Percentiles rank a stretch among this genome's conserved stretches.
These are phyloP conservation scores for Euptelea pleiosperma DNA, from an alignment of 164 flowering plant species.

Conservation along the genomic window DNA sequence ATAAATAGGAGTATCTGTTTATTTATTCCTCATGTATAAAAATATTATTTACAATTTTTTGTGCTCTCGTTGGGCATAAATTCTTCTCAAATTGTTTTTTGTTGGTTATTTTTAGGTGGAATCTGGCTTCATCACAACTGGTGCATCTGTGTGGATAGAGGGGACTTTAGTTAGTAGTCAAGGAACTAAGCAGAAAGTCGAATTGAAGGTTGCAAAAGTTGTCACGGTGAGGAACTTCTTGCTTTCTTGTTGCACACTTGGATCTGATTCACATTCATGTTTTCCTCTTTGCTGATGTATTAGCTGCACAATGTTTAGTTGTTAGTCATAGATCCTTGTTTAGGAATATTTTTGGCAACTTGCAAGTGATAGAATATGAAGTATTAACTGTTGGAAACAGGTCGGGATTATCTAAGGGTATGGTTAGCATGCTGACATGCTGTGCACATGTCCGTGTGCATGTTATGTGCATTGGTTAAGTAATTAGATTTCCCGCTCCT, in stretches of 20 bases:
- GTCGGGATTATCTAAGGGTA: neutral
- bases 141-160: constrained; percentile 78
- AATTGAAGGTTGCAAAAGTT: constrained; percentile 64
- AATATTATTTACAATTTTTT: too few relatives aligned
- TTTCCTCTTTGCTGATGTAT: neutral
- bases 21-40: too few relatives aligned
- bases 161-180: constrained; percentile 74
- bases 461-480: neutral
- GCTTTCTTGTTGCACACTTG: neutral
- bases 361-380: neutral
- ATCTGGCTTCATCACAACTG: constrained; percentile 68
- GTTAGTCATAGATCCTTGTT: neutral
- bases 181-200: constrained; percentile 93
- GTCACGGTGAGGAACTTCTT: constrained; percentile 36
- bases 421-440: neutral
- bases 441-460: too few relatives aligned
- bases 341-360: neutral
- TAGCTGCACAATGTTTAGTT: neutral
- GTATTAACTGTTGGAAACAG: neutral
- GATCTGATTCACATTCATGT: neutral
- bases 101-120: constrained; percentile 51
- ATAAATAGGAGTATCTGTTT: too few relatives aligned
- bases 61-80: too few relatives aligned
- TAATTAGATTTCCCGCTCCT: too few relatives aligned
- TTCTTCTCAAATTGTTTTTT: too few relatives aligned